Evolutionary conservation across 1,284 basidiomycete species (phyloP).

Genomic region (Athelia sp.): DNA sequence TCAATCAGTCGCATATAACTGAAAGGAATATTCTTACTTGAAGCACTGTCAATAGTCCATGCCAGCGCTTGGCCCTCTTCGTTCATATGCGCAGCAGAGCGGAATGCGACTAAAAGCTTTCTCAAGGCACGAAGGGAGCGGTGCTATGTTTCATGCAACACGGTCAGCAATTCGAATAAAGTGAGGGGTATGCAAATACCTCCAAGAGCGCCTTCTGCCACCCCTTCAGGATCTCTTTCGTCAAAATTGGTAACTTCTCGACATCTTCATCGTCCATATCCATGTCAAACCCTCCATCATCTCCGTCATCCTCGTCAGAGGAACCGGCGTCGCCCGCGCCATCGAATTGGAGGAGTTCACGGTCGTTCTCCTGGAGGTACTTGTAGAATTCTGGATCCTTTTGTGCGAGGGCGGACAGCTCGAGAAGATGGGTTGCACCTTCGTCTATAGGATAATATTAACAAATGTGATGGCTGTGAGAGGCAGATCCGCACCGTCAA

Average conservation of each 20-base stretch:
- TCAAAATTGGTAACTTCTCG: constrained; percentile 58
- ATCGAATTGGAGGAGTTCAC: constrained; percentile 81
- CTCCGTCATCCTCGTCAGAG: constrained; percentile 38
- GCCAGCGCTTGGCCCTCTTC: constrained; percentile 75
- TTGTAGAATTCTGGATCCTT: constrained; percentile 99
- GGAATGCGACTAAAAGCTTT: constrained; percentile 85
- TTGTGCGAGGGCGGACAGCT: constrained; percentile 88
- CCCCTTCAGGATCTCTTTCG: constrained; percentile 66
- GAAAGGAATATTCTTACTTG: constrained; percentile 40
- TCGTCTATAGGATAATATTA: constrained; percentile 41
- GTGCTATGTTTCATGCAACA: constrained; percentile 44
- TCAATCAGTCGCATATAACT: background rate
- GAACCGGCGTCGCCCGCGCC: constrained; percentile 27
- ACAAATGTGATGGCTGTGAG: constrained; percentile 1
- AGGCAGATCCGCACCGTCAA: constrained; percentile 50
- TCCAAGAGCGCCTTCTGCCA: constrained; percentile 94
- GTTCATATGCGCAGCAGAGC: constrained; percentile 85
- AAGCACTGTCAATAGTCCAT: constrained; percentile 79
- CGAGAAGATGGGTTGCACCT: constrained; percentile 67
- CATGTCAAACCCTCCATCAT: constrained; percentile 32
- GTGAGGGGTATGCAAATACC: constrained; percentile 37
- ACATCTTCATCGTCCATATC: constrained; percentile 23
- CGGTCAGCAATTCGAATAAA: background rate
- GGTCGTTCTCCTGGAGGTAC: constrained; percentile 95
- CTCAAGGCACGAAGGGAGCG: constrained; percentile 83